A percentile compares a stretch with the other conserved stretches of the same genome.
Evolutionary conservation across 352 stramenopile species (phyloP).

Genomic region (Globisporangium carolinianum): DNA sequence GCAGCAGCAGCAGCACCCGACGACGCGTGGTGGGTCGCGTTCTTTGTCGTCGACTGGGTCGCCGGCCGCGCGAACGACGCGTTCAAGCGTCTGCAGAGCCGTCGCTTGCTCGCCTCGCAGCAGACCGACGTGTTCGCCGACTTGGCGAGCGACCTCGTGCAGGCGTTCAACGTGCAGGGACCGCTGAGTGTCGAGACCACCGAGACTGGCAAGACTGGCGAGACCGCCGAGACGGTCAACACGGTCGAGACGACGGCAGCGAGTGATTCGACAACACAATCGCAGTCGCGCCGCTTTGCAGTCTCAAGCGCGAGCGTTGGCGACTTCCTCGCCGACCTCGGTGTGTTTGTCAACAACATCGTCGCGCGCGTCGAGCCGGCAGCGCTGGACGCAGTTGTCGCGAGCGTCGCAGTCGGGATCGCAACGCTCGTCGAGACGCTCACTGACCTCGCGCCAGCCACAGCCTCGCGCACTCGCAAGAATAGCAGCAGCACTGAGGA

Average conservation of each 20-base stretch:
- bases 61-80: conserved; percentile 27
- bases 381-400: conserved; percentile 23
- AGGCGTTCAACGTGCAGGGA: conserved; percentile 29
- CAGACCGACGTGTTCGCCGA: conserved; percentile 18
- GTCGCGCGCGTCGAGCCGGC: conserved; percentile 13
- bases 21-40: conserved; percentile 53
- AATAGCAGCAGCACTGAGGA: neutral
- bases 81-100: conserved; percentile 25
- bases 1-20: conserved; percentile 15
- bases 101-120: conserved; percentile 10
- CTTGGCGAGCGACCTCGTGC: conserved; percentile 20
- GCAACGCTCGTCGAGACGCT: conserved; percentile 23
- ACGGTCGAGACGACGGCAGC: neutral
- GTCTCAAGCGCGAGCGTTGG: conserved; percentile 25
- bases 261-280: conserved; percentile 1
- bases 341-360: conserved; percentile 30
- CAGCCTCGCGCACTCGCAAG: neutral
- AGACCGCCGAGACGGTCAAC: too few relatives aligned
- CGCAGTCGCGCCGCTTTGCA: conserved; percentile 21
- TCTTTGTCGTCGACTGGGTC: conserved; percentile 46
- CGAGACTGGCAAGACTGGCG: too few relatives aligned
- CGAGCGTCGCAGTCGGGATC: conserved; percentile 17
- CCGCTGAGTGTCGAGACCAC: neutral
- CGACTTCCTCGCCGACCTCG: conserved; percentile 37
- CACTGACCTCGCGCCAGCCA: conserved; percentile 11